Conservation (phyloP, 2,329 filamentous ascomycete genomes). For the Fusarium succisae region DNA sequence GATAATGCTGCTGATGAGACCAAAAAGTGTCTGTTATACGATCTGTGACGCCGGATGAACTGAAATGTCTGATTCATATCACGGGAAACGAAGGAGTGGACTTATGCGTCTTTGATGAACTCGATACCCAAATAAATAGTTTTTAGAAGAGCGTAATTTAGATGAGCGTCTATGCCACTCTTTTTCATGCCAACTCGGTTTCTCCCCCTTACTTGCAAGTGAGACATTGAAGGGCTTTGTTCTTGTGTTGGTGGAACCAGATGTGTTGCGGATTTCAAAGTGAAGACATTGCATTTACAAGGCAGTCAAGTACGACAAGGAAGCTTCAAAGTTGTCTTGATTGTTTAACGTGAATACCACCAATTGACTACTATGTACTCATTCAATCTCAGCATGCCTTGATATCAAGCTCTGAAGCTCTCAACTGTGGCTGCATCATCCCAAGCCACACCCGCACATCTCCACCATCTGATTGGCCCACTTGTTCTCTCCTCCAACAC, state of each 20-base stretch:
- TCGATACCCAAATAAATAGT: constrained; percentile 45
- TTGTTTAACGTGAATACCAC: not conserved
- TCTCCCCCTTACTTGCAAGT: not conserved
- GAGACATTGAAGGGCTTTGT: not conserved
- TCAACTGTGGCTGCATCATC: constrained; percentile 28
- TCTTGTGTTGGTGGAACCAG: not conserved
- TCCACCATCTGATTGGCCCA: constrained; percentile 34
- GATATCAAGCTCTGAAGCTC: not conserved
- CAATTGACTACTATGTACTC: not conserved
- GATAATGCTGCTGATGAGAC: constrained; percentile 28
- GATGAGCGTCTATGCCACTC: constrained; percentile 38
- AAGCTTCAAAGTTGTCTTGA: not conserved
- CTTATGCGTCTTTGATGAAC: constrained; percentile 44
- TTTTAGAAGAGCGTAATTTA: constrained; percentile 39
- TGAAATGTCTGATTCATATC: constrained; percentile 40
- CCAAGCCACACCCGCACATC: constrained; percentile 28
- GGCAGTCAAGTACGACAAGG: not conserved
- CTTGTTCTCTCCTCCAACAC: constrained; percentile 32
- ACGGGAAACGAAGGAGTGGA: constrained; percentile 45
- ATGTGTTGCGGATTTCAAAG: not conserved
- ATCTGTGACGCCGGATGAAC: constrained; percentile 39
- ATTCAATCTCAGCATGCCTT: not conserved
- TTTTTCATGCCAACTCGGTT: constrained; percentile 18
- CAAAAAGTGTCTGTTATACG: constrained; percentile 34
- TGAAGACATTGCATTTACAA: not conserved